These are phyloP conservation scores for Entamoeba invadens DNA, from an alignment of 208 protist genomes.

Conservation along the genomic window DNA sequence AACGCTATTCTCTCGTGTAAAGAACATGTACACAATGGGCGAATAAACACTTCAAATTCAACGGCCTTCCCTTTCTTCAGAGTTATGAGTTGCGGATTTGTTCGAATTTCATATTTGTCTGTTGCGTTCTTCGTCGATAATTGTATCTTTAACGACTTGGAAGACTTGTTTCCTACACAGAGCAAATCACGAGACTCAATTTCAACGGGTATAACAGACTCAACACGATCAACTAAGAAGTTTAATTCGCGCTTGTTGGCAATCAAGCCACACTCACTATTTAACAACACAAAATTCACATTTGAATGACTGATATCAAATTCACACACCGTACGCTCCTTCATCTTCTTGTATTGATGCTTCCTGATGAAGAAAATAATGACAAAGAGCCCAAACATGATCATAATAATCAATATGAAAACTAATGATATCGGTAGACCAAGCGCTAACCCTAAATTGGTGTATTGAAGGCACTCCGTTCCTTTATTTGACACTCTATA, in stretches of 20 bases:
- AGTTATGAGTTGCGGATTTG: background rate
- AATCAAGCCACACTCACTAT: background rate
- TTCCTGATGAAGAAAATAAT: background rate
- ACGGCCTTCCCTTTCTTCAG: background rate
- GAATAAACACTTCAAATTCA: background rate
- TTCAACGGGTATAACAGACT: background rate
- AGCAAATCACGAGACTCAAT: background rate
- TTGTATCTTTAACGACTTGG: background rate
- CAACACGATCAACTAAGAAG: background rate
- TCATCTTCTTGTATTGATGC: background rate
- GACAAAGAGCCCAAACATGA: background rate
- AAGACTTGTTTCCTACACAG: background rate
- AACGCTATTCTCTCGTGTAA: background rate
- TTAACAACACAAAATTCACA: background rate
- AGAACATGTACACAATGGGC: background rate
- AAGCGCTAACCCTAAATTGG: background rate
- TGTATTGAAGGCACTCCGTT: background rate
- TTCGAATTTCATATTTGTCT: background rate
- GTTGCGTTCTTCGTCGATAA: background rate
- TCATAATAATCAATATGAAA: background rate
- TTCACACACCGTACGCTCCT: background rate
- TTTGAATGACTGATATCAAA: background rate
- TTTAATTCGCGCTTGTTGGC: background rate
- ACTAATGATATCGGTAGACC: background rate
- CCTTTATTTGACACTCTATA: background rate